These are phyloP conservation scores for Colletotrichum lini DNA, from an alignment of 2,329 filamentous ascomycete species.

Conservation along the genomic window DNA sequence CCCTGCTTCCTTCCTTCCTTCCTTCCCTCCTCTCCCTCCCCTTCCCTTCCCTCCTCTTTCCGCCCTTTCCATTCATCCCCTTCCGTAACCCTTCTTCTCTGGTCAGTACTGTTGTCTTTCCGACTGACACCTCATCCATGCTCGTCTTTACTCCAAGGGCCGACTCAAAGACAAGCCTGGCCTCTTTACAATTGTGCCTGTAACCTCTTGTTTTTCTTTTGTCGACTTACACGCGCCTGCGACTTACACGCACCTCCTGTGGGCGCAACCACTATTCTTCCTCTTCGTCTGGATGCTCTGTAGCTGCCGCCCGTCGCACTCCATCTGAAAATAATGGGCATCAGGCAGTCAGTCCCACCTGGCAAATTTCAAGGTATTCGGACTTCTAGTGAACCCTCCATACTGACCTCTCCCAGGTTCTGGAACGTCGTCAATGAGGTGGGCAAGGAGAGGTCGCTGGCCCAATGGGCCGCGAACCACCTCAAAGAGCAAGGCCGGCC, in stretches of 20 bases:
- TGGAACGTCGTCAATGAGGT: neutral
- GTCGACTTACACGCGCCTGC: neutral
- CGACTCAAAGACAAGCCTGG: neutral
- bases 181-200: neutral
- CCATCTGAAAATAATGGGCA: neutral
- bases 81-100: too few relatives aligned
- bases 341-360: neutral
- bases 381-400: rapidly evolving
- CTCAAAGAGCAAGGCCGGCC: neutral
- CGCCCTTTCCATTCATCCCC: neutral
- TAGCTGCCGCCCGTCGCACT: neutral
- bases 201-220: too few relatives aligned
- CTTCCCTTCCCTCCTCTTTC: too few relatives aligned
- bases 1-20: neutral
- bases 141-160: neutral
- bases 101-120: too few relatives aligned
- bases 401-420: neutral
- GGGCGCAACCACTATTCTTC: neutral
- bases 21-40: neutral
- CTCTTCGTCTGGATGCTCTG: neutral
- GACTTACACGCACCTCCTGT: neutral
- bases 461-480: constrained; percentile 13
- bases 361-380: neutral
- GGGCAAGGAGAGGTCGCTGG: neutral
- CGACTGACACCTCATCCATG: too few relatives aligned